Evolutionary conservation across 129 eudicot genomes (phyloP), one percentile per base, ranked within the genome.

Genomic region (Heracleum sosnowskyi): DNA sequence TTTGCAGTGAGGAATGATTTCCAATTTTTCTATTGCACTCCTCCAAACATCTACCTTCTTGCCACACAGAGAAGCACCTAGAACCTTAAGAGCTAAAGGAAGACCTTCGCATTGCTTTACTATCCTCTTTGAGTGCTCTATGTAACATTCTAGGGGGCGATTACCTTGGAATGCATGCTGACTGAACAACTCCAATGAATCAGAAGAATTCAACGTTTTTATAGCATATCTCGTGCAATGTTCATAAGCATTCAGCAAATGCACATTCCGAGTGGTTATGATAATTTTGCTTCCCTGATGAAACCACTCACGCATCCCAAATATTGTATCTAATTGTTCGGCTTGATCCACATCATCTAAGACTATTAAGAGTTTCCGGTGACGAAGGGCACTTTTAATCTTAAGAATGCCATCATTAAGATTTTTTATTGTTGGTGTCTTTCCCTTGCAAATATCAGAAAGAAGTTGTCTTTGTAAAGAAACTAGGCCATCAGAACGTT

Each of bases 121-220:
- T 0, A 41, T 78, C 41, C 75, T 26, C 66, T 1, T 1, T 26
- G 84, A 84, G 26, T 76, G 78, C 11, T 73, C 75, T 79, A 22
- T 17, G 33, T 73, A 86, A 40, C 57, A 76, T 39, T 34, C 51
- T 5, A 0, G 35, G 0, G 81, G 83, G 28, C 16, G 16, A 34
- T 55, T 57, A 41, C 76, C 55, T 80, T 80, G 47, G 29, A 87
- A 80, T 70, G 88, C 91, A 82, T 82, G 85, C 79, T 33, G 55
- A 71, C 85, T 66, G 34, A 87, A 82, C 24, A 87, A 83, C 78
- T 76, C 78, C 0, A 80, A 7, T 6, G 88, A 85, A 26, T 85
- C 86, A 35, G 2, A 34, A 11, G 28, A 49, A 26, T 77, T 39
- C 49, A 87, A 4, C 31, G 31, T n/a, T 33, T 53, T 11, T 11